Conservation (phyloP, 2,329 filamentous ascomycete species). For the Trichocomaceae sp. region DNA sequence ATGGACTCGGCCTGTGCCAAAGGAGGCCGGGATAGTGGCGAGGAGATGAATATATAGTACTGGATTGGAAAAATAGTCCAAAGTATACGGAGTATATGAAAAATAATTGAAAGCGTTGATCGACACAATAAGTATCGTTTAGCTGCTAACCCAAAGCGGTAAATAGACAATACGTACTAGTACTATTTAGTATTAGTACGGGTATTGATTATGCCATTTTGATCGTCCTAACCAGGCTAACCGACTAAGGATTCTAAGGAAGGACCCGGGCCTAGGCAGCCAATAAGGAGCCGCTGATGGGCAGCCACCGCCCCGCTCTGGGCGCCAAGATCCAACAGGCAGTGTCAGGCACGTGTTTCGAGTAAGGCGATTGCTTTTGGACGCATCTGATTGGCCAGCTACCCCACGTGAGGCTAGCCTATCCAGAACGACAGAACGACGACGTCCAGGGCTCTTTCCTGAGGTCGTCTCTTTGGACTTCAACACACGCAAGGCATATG, state of each 20-base stretch:
- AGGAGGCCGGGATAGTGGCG: not conserved
- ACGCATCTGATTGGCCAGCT: not conserved
- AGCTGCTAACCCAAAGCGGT: not conserved
- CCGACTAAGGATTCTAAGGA: too few relatives aligned
- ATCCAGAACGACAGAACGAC: not conserved
- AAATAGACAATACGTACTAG: not conserved
- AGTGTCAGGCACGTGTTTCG: not conserved
- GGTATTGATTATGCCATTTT: too few relatives aligned
- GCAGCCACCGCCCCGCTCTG: not conserved
- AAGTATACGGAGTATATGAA: not conserved
- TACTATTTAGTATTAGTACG: too few relatives aligned
- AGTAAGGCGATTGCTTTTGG: not conserved
- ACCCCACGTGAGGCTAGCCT: not conserved
- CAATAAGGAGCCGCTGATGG: not conserved
- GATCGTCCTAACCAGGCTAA: too few relatives aligned
- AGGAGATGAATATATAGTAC: not conserved
- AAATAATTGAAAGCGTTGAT: not conserved
- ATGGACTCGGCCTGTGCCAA: slow-evolving; percentile 57
- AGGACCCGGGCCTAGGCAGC: too few relatives aligned
- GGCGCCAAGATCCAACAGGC: not conserved
- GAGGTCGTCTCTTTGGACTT: too few relatives aligned
- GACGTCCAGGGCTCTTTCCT: not conserved
- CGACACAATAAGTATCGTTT: too few relatives aligned
- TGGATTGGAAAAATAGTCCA: not conserved
- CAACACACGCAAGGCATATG: too few relatives aligned